These are phyloP conservation scores for Elongisporangium senticosum DNA, from an alignment of 352 stramenopile species.

Conservation along the genomic window DNA sequence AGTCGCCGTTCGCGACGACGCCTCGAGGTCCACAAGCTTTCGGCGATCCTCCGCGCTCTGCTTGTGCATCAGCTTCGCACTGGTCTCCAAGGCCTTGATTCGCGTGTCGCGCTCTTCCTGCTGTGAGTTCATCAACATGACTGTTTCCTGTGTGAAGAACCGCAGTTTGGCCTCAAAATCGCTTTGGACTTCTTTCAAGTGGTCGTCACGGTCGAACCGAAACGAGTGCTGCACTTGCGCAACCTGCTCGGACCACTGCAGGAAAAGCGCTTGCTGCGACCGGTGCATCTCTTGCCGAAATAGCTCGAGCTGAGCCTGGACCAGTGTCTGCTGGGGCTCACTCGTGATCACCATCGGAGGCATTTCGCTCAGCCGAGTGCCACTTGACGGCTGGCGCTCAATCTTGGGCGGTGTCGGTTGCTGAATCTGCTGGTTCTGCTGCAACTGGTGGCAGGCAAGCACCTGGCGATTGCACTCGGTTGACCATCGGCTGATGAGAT, in stretches of 20 bases:
- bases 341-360: constrained; percentile 16
- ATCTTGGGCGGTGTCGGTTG: not conserved
- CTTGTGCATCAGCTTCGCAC: constrained; percentile 22
- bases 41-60: constrained; percentile 15
- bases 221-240: constrained; percentile 26
- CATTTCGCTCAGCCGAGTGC: constrained; percentile 10
- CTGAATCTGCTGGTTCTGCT: constrained; percentile 7
- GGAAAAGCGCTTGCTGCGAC: constrained; percentile 16
- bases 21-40: constrained; percentile 20
- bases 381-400: constrained; percentile 4
- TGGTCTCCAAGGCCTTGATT: constrained; percentile 8
- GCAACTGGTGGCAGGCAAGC: constrained; percentile 7
- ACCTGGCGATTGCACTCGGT: constrained; percentile 11
- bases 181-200: constrained; percentile 18
- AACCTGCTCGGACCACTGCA: constrained; percentile 25
- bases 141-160: constrained; percentile 21
- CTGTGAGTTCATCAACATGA: constrained; percentile 13
- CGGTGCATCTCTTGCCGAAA: constrained; percentile 20
- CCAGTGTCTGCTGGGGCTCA: constrained; percentile 15
- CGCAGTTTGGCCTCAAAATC: constrained; percentile 28
- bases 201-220: constrained; percentile 15
- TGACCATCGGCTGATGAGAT: constrained; percentile 42
- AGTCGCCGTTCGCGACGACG: constrained; percentile 6
- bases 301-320: constrained; percentile 34
- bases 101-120: constrained; percentile 18